Evolutionary conservation across 345 rosid species (phyloP).

Genomic region (Cardiospermum halicacabum): DNA sequence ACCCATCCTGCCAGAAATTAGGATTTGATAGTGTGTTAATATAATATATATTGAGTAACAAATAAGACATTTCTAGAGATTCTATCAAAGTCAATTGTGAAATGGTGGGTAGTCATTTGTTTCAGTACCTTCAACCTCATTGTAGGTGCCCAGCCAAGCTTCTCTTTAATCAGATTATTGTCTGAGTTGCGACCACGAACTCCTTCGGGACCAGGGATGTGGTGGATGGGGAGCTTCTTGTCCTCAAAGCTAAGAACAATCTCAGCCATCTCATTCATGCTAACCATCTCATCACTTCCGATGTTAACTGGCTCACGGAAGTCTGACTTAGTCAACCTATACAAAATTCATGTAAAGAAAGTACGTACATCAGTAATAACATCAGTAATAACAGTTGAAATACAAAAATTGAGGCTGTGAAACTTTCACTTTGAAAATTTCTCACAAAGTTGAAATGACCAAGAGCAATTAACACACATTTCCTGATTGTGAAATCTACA

Average conservation of each 20-base stretch:
- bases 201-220: slow-evolving; percentile 62
- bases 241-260: slow-evolving; percentile 46
- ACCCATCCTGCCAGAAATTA: slow-evolving; percentile 64
- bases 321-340: slow-evolving; percentile 54
- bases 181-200: slow-evolving; percentile 59
- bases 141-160: slow-evolving; percentile 58
- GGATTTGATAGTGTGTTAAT: neutral
- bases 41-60: neutral
- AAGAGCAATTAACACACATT: neutral
- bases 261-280: slow-evolving; percentile 63
- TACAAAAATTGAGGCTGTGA: neutral
- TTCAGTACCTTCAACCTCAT: slow-evolving; percentile 43
- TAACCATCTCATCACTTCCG: slow-evolving; percentile 67
- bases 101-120: no score
- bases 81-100: no score
- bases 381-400: neutral
- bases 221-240: slow-evolving; percentile 47
- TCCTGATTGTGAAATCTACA: neutral
- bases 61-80: neutral
- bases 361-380: no score
- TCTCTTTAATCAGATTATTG: slow-evolving; percentile 50
- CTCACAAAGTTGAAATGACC: neutral
- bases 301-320: slow-evolving; percentile 58
- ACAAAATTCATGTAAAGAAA: slow-evolving; percentile 4
- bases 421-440: neutral